phyloP scores from a whole-genome alignment of 1,284 basidiomycete species.

The Ustilago sp. region DNA sequence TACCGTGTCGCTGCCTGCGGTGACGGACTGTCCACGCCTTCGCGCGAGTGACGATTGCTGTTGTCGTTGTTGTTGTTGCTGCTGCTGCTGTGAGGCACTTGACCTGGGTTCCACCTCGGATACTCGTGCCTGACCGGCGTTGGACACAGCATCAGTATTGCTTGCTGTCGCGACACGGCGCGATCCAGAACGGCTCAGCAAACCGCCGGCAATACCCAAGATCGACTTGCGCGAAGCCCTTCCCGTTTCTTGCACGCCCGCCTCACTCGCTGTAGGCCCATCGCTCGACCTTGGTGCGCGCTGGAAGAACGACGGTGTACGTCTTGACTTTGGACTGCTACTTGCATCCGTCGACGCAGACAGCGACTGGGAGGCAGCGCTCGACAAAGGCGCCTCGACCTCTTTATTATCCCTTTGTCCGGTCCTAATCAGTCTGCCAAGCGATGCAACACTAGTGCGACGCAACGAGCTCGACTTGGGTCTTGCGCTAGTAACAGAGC shows the following conservation, averaged over 20 bases:
- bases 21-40: constrained; percentile 26
- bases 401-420: constrained; percentile 43
- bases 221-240: constrained; percentile 62
- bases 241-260: constrained; percentile 34
- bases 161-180: constrained; percentile 18
- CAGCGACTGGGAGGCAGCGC: constrained; percentile 19
- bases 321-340: constrained; percentile 47
- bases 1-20: constrained; percentile 1
- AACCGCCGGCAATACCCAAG: constrained; percentile 51
- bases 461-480: constrained; percentile 33
- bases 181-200: constrained; percentile 44
- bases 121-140: neutral
- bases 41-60: constrained; percentile 15
- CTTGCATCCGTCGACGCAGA: constrained; percentile 22
- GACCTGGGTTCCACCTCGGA: neutral
- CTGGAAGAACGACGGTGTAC: constrained; percentile 57
- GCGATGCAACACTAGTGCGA: constrained; percentile 37
- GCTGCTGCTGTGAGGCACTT: constrained; percentile 9
- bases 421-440: constrained; percentile 34
- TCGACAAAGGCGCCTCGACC: constrained; percentile 10
- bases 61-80: constrained; percentile 3
- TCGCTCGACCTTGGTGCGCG: constrained; percentile 45
- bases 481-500: constrained; percentile 3
- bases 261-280: constrained; percentile 17
- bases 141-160: constrained; percentile 8